These are phyloP conservation scores for Liriodendron chinense DNA, from an alignment of 164 flowering plant species.

Conservation along the genomic window DNA sequence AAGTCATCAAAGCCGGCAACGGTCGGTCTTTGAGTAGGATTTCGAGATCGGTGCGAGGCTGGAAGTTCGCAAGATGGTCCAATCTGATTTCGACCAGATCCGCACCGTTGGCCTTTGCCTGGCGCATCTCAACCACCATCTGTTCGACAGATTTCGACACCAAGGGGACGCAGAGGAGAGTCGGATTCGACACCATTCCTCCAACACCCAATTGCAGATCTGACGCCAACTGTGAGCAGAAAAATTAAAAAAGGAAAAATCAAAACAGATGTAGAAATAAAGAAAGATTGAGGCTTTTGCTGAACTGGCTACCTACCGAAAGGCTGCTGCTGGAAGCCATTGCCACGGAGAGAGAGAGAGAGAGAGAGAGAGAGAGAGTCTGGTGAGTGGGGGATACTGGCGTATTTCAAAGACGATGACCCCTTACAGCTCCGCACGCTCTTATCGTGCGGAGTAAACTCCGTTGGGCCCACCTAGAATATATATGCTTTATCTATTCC, in stretches of 20 bases:
- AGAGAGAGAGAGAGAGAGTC: too few relatives aligned
- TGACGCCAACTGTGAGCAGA: constrained; percentile 13
- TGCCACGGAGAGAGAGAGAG: too few relatives aligned
- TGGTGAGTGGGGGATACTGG: too few relatives aligned
- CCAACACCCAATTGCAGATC: constrained; percentile 20
- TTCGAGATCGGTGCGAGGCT: constrained; percentile 38
- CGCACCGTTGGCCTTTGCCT: constrained; percentile 53
- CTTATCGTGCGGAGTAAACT: too few relatives aligned
- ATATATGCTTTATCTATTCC: too few relatives aligned
- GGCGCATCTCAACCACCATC: constrained; percentile 39
- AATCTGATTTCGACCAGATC: constrained; percentile 60
- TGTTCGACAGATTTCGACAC: constrained; percentile 45
- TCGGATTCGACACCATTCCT: constrained; percentile 19
- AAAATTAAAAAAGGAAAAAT: not conserved
- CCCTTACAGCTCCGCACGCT: too few relatives aligned
- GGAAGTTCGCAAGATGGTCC: constrained; percentile 34
- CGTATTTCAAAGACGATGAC: too few relatives aligned
- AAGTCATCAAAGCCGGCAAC: constrained; percentile 34
- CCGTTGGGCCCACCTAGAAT: too few relatives aligned
- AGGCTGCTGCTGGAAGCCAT: too few relatives aligned
- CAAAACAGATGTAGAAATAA: not conserved
- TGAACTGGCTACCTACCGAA: too few relatives aligned
- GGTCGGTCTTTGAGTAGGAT: constrained; percentile 30
- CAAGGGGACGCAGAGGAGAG: constrained; percentile 51
- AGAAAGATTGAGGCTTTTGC: not conserved